Conservation (phyloP, 2,329 filamentous ascomycete species). For the Venturia nashicola region DNA sequence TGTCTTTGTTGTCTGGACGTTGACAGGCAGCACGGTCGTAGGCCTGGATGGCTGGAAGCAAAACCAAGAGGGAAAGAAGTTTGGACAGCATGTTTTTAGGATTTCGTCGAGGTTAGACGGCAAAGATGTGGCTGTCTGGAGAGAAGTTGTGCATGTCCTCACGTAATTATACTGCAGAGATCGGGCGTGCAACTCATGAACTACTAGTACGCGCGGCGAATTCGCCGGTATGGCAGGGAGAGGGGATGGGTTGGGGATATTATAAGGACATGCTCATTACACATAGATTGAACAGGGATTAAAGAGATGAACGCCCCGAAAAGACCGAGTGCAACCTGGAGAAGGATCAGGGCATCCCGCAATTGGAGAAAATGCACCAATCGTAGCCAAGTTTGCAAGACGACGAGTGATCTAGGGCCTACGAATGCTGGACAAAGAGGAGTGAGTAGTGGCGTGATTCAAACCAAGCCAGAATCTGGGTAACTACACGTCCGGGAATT, state of each 20-base stretch:
- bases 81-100: background rate
- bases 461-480: too few relatives aligned
- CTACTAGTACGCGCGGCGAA: background rate
- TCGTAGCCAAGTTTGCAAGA: background rate
- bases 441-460: background rate
- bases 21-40: constrained; percentile 2
- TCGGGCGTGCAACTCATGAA: background rate
- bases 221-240: background rate
- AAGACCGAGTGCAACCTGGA: background rate
- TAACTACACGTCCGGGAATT: too few relatives aligned
- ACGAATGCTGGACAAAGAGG: background rate
- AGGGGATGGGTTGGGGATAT: background rate
- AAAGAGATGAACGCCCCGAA: too few relatives aligned
- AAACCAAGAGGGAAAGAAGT: background rate
- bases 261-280: background rate
- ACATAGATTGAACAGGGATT: too few relatives aligned
- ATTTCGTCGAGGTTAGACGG: background rate
- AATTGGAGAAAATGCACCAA: background rate
- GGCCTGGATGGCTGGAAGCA: background rate
- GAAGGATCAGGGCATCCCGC: background rate
- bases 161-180: background rate
- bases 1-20: background rate
- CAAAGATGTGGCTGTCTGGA: background rate
- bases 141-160: background rate
- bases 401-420: background rate